Conservation (phyloP, 495 filamentous ascomycete species). For the Chaetomium fimeti region DNA sequence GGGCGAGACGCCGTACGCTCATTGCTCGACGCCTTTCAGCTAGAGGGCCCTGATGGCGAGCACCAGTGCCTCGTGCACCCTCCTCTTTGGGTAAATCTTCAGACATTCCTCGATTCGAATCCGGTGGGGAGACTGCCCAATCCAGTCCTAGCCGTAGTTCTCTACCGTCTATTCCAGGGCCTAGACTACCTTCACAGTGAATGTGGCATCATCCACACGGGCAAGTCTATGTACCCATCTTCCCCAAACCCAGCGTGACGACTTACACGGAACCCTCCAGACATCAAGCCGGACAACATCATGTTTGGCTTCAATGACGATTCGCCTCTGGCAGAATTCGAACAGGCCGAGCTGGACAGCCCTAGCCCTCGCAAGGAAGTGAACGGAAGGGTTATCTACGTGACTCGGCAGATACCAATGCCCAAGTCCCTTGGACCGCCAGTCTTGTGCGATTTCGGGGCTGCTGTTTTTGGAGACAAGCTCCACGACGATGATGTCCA, state of each 20-base stretch:
- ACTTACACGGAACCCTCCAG: slow-evolving; percentile 14
- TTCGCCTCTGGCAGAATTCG: slow-evolving; percentile 24
- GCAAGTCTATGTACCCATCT: slow-evolving; percentile 24
- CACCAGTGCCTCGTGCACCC: slow-evolving; percentile 48
- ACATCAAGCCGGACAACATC: slow-evolving; percentile 41
- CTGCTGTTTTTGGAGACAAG: slow-evolving; percentile 38
- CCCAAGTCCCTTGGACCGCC: slow-evolving; percentile 30
- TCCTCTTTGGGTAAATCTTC: slow-evolving; percentile 42
- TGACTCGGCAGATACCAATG: slow-evolving; percentile 26
- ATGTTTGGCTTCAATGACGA: slow-evolving; percentile 31
- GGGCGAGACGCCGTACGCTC: slow-evolving; percentile 41
- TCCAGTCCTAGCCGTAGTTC: slow-evolving; percentile 35
- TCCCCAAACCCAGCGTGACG: neutral
- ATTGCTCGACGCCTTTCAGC: slow-evolving; percentile 44
- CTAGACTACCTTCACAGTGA: slow-evolving; percentile 47
- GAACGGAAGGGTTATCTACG: slow-evolving; percentile 36
- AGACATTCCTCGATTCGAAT: slow-evolving; percentile 34
- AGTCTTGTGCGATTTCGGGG: slow-evolving; percentile 51
- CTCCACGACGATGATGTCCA: slow-evolving; percentile 29
- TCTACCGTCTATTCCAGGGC: slow-evolving; percentile 39
- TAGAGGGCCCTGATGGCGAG: slow-evolving; percentile 40
- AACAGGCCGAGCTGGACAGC: slow-evolving; percentile 30
- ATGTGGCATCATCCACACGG: slow-evolving; percentile 46
- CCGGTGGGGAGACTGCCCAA: slow-evolving; percentile 32
- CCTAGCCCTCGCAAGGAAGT: slow-evolving; percentile 37